phyloP scores from a whole-genome alignment of 2,329 filamentous ascomycete genomes.

The Pseudocercospora fijiensis region DNA sequence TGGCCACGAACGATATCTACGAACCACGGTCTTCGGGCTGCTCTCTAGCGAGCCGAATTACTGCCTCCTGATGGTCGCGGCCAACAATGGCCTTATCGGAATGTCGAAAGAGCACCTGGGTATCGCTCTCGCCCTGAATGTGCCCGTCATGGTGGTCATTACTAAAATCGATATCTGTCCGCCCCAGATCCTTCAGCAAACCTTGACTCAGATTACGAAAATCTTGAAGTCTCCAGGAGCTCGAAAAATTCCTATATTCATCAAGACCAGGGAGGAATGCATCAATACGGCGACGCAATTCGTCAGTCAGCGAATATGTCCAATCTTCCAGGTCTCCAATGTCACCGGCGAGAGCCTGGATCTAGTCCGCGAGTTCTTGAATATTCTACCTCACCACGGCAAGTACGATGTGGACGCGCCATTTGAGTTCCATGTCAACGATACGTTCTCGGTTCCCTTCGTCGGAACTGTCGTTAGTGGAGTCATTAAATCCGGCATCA shows the following conservation, averaged over 20 bases:
- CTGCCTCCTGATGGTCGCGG: slow-evolving; percentile 95
- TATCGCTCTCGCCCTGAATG: slow-evolving; percentile 89
- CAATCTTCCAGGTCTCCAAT: slow-evolving; percentile 97
- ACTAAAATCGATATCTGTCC: slow-evolving; percentile 99
- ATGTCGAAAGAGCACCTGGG: slow-evolving; percentile 96
- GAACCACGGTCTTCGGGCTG: slow-evolving; percentile 94
- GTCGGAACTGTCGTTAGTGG: slow-evolving; percentile 95
- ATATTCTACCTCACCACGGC: slow-evolving; percentile 91
- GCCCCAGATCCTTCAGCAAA: slow-evolving; percentile 97
- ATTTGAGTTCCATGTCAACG: slow-evolving; percentile 94
- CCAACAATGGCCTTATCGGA: slow-evolving; percentile 93
- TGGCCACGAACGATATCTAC: slow-evolving; percentile 90
- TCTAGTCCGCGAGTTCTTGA: slow-evolving; percentile 86
- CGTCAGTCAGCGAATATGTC: slow-evolving; percentile 90
- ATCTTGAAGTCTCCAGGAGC: slow-evolving; percentile 93
- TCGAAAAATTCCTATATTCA: slow-evolving; percentile 92
- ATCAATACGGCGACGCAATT: slow-evolving; percentile 96
- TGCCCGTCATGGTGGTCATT: slow-evolving; percentile 95
- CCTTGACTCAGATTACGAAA: slow-evolving; percentile 83
- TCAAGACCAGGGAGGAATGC: slow-evolving; percentile 86
- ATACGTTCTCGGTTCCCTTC: slow-evolving; percentile 96
- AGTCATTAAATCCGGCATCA: slow-evolving; percentile 77
- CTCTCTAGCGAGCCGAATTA: slow-evolving; percentile 95
- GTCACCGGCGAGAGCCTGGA: slow-evolving; percentile 91
- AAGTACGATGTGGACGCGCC: slow-evolving; percentile 85